These are phyloP conservation scores for Argentina anserina DNA, from an alignment of 306 rosid genomes.

Conservation along the genomic window DNA sequence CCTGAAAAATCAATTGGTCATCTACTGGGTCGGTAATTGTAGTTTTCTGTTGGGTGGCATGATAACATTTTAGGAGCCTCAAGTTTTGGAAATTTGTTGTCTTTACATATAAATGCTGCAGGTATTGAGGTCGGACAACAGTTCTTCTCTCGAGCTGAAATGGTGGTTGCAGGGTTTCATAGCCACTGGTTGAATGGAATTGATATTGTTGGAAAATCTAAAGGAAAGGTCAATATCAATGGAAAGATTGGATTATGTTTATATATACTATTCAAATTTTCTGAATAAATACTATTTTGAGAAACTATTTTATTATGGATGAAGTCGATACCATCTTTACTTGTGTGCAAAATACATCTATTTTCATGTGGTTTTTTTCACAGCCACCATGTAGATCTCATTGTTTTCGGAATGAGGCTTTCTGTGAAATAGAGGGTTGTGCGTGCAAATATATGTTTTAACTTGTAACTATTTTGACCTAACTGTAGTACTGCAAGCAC, in stretches of 20 bases:
- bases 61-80: neutral
- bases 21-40: conserved; percentile 30
- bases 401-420: too few relatives aligned
- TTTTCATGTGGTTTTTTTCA: neutral
- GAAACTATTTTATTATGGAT: neutral
- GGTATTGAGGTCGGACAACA: conserved; percentile 35
- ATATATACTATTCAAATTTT: neutral
- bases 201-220: conserved; percentile 25
- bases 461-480: neutral
- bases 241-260: neutral
- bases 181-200: conserved; percentile 35
- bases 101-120: conserved; percentile 9
- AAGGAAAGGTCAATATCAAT: conserved; percentile 16
- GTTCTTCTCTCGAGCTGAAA: conserved; percentile 39
- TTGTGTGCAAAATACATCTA: neutral
- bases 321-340: neutral
- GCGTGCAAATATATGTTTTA: too few relatives aligned
- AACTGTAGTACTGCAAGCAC: neutral
- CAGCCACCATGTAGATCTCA: neutral
- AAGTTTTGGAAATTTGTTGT: neutral
- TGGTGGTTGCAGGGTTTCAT: conserved; percentile 39
- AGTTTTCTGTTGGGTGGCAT: neutral
- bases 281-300: neutral
- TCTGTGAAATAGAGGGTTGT: neutral
- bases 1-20: conserved; percentile 25